A percentile compares a stretch with the other conserved stretches of the same genome.
Conservation (phyloP, 495 filamentous ascomycete genomes). For the Lepraria neglecta region DNA sequence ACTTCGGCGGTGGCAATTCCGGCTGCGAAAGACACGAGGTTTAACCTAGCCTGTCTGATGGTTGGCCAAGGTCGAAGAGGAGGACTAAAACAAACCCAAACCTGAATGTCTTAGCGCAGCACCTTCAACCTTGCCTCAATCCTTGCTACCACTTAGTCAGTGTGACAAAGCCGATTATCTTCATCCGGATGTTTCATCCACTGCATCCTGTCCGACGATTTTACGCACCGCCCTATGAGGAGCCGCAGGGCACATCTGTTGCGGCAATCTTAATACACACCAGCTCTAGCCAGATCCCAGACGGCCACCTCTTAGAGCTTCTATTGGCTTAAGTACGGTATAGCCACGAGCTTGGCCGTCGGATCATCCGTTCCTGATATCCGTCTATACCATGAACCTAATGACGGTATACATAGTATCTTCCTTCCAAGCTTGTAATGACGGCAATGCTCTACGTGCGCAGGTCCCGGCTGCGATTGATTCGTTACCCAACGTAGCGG, state of each 20-base stretch:
- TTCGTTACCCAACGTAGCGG: no score
- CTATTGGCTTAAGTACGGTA: no score
- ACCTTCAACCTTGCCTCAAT: neutral
- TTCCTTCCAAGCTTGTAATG: no score
- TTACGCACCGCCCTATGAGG: neutral
- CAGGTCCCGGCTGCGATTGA: no score
- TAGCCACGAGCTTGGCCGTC: no score
- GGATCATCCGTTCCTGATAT: no score
- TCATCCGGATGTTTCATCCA: neutral
- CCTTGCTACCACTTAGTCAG: conserved; percentile 16
- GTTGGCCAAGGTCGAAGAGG: neutral
- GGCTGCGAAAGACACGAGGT: neutral
- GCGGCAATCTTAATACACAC: neutral
- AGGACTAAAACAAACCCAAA: neutral
- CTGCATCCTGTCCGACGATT: neutral
- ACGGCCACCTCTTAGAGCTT: no score
- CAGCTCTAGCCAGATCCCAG: neutral
- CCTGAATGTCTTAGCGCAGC: neutral
- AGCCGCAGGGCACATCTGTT: neutral
- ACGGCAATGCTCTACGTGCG: no score
- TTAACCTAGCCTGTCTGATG: conserved; percentile 4
- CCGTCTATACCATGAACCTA: no score
- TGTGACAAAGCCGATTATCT: conserved; percentile 17
- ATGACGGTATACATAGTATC: no score
- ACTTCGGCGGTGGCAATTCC: neutral